These are phyloP conservation scores for Sporothrix schenckii DNA, from an alignment of 2,329 filamentous ascomycete species.

Conservation along the genomic window DNA sequence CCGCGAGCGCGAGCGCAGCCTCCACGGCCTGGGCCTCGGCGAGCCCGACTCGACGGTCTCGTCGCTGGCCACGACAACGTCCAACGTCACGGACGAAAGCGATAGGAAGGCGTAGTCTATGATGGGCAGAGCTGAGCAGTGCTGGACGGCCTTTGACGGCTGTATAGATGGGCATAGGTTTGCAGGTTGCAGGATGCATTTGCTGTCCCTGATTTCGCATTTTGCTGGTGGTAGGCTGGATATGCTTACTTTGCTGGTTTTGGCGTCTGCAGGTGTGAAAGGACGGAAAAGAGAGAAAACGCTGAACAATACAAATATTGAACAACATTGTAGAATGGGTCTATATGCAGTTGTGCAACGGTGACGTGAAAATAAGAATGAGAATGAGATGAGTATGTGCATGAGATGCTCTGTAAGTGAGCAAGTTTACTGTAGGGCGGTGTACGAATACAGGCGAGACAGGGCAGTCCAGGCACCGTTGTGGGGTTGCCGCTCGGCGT, in stretches of 20 bases:
- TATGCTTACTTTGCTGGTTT: neutral
- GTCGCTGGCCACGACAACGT: constrained; percentile 28
- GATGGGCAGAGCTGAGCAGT: neutral
- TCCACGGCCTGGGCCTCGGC: constrained; percentile 26
- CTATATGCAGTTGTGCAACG: neutral
- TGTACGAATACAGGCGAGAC: neutral
- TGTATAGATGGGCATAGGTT: neutral
- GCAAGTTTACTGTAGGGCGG: constrained; percentile 3
- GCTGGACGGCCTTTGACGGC: neutral
- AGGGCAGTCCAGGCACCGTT: too few species aligned
- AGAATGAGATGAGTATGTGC: neutral
- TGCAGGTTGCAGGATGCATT: neutral
- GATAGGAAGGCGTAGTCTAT: constrained; percentile 23
- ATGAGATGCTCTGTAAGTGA: neutral
- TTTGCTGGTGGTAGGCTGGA: neutral
- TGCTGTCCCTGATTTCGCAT: neutral
- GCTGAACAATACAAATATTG: constrained; percentile 22
- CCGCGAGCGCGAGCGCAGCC: constrained; percentile 39
- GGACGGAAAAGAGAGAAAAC: neutral
- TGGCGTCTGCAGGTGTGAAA: constrained; percentile 14
- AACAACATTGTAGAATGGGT: neutral
- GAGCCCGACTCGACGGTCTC: constrained; percentile 34
- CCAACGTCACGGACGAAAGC: constrained; percentile 29
- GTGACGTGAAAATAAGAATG: neutral
- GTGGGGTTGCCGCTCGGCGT: neutral